Evolutionary conservation across 768 basidiomycete genomes (phyloP), one percentile per base, ranked within the genome.

Genomic region (Brasilioporus rufonigricans): DNA sequence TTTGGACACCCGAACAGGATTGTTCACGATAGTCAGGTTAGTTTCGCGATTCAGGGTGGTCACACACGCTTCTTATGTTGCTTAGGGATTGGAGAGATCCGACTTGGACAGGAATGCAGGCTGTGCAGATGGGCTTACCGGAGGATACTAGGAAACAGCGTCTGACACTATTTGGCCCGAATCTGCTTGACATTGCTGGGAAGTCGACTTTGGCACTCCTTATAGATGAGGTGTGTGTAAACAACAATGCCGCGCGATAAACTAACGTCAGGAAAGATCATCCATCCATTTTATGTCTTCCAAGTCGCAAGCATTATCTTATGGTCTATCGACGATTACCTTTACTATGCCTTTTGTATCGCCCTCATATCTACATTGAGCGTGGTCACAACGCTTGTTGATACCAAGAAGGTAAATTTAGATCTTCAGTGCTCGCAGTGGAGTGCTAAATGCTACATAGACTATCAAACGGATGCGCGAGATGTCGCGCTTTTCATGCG

Each of bases 281-380:
- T 98, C 36, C 96, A 98, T 67, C 97, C 97, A 1, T 98, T 98
- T 73, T 98, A 98, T 67, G 88, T 99, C 51, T 99, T 99, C 67
- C 97, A 99, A 79, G 86, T 98, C 60, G 93, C 93, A 47, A 97
- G 93, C 60, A 89, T 98, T 61, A 75, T 91, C 36, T 74, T 99
- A 7, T 99, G 97, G 97, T 89, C 90, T 2, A 64, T 98, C 49
- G 97, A 99, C 60, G 82, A 98, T 68, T 99, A 98, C 66, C 93
- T 88, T 61, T 98, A 98, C 65, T 98, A 98, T 69, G 96, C 95
- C 12, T 96, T 95, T 62, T 97, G 94, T 63, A 99, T 98, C 61
- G 92, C 86, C 27, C 75, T 97, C 39, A 98, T 99, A 64, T 94
- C 91, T 32, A 73, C 86, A 31, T 76, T 88, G 54, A 96, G 91